Evolutionary conservation across 768 basidiomycete genomes (phyloP).

Genomic region (Clitopilus passeckerianus): DNA sequence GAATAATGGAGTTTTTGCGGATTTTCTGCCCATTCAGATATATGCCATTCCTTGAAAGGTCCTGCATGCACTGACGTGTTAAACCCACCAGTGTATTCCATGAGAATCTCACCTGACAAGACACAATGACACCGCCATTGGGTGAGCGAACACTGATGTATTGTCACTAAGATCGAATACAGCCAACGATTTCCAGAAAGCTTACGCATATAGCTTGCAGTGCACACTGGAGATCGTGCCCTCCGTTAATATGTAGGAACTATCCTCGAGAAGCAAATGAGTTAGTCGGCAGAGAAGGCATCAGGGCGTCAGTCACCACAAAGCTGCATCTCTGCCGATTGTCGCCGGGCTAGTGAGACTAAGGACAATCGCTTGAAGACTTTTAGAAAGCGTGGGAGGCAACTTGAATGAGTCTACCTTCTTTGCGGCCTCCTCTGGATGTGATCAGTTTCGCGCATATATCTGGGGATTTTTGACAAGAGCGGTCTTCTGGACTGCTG

Average conservation of each 20-base stretch:
- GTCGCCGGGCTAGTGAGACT: conserved; percentile 58
- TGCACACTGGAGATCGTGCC: conserved; percentile 63
- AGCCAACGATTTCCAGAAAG: conserved; percentile 3
- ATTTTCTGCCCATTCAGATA: conserved; percentile 66
- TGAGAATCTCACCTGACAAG: conserved; percentile 56
- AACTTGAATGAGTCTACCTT: conserved; percentile 38
- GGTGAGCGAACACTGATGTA: conserved; percentile 58
- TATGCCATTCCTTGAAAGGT: conserved; percentile 74
- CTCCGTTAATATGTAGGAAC: conserved; percentile 63
- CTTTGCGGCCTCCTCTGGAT: conserved; percentile 52
- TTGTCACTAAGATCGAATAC: neutral
- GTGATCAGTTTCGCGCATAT: conserved; percentile 76
- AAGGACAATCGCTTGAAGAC: conserved; percentile 47
- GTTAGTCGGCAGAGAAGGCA: neutral
- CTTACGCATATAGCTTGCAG: conserved; percentile 78
- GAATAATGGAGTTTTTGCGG: conserved; percentile 59
- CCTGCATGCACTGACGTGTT: conserved; percentile 34
- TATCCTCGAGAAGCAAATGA: conserved; percentile 10
- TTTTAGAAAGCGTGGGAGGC: neutral
- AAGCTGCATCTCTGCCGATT: conserved; percentile 67
- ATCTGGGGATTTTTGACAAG: conserved; percentile 15
- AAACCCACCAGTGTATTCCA: neutral
- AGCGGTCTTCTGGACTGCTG: no score
- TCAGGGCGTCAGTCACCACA: conserved; percentile 8
- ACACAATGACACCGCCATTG: conserved; percentile 68